A percentile compares a stretch with the other conserved stretches of the same genome.
phyloP scores from a whole-genome alignment of 345 rosid genomes.

The Stellera chamaejasme region DNA sequence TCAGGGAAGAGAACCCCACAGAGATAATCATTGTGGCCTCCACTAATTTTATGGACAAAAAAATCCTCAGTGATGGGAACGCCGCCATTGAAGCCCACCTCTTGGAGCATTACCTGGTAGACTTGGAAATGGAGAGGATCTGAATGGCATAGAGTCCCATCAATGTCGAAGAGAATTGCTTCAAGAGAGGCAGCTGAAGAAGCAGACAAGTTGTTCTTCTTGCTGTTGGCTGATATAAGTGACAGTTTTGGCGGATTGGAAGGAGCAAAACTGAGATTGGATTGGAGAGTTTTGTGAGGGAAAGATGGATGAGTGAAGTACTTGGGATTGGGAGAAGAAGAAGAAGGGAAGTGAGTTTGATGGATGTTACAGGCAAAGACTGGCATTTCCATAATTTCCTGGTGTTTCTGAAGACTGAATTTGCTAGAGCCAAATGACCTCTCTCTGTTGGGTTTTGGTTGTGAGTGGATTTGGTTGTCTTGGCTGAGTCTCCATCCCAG shows the following conservation, averaged over 20 bases:
- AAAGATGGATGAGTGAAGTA: no score
- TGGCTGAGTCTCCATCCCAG: no score
- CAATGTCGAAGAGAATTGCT: conserved; percentile 38
- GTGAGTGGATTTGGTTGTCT: no score
- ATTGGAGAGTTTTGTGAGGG: not conserved
- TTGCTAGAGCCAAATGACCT: no score
- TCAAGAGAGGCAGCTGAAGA: conserved; percentile 21
- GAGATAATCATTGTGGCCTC: conserved; percentile 27
- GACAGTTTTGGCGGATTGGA: no score
- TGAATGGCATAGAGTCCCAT: conserved; percentile 42
- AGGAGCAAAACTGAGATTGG: not conserved
- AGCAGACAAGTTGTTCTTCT: conserved; percentile 14
- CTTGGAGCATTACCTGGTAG: conserved; percentile 42
- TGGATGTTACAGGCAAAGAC: no score
- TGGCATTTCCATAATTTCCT: no score
- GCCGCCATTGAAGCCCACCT: conserved; percentile 32
- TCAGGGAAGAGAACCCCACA: conserved; percentile 10
- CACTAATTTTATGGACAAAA: conserved; percentile 26
- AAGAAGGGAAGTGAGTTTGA: no score
- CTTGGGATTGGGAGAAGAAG: no score
- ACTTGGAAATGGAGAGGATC: conserved; percentile 34
- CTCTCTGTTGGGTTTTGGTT: no score
- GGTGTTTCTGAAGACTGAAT: no score
- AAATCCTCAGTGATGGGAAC: conserved; percentile 28
- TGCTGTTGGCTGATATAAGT: not conserved